Evolutionary conservation across 345 rosid genomes (phyloP).

Genomic region (Melaleuca alternifolia): DNA sequence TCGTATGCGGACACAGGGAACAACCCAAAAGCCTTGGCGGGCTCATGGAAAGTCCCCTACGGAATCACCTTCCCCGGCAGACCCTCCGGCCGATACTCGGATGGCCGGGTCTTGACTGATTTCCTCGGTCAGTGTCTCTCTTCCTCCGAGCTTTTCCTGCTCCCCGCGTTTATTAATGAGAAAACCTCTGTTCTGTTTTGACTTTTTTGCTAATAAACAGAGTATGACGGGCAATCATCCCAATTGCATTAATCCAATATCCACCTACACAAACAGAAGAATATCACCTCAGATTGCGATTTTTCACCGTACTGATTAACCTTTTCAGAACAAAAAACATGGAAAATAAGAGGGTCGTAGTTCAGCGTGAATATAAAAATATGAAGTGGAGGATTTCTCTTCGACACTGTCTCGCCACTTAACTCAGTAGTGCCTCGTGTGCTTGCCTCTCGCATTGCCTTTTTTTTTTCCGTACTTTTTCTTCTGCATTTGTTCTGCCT

Average conservation of each 20-base stretch:
- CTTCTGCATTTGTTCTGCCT: not conserved
- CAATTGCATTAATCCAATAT: not conserved
- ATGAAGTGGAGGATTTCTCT: not conserved
- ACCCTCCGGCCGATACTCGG: conserved; percentile 55
- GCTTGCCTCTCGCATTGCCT: not conserved
- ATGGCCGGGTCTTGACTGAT: conserved; percentile 51
- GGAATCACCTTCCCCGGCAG: conserved; percentile 54
- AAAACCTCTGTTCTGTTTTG: not conserved
- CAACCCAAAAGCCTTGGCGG: conserved; percentile 4
- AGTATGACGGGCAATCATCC: not conserved
- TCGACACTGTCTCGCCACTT: not conserved
- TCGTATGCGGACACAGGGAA: conserved; percentile 69
- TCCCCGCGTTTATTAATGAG: not conserved
- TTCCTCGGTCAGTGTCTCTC: conserved; percentile 21
- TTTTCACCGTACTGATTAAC: not conserved
- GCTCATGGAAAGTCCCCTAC: conserved; percentile 50
- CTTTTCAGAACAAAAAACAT: not conserved
- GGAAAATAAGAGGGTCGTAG: not conserved
- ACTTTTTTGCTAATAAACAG: not conserved
- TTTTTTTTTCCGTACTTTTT: not conserved
- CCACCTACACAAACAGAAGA: not conserved
- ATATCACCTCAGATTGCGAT: not conserved
- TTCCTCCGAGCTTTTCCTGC: not conserved
- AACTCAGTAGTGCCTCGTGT: not conserved
- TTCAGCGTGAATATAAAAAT: not conserved